Evolutionary conservation across 2,329 filamentous ascomycete genomes (phyloP), one percentile per base, ranked within the genome.

Genomic region (Xylaria sp.): DNA sequence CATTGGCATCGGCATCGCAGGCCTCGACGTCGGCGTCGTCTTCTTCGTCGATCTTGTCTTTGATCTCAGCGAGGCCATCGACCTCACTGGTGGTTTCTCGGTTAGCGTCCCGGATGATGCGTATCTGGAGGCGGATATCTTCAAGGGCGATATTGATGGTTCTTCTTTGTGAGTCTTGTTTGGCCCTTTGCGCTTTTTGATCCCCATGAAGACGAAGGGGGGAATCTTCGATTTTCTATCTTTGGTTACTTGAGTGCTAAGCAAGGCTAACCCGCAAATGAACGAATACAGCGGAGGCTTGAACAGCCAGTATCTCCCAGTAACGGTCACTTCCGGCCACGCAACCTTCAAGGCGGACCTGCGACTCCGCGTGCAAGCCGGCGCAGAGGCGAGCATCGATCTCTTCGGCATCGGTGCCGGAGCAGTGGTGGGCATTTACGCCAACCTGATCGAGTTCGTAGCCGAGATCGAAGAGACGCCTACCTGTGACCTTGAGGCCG

Each of bases 1-100:
- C 21, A 32, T 70, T 21, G 68, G 68, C 36, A 67, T 70, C 30
- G 68, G 68, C 9, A 65, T 70, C 51, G 21, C 51, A 4, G 68
- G 68, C 14, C 68, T 70, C 57, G 68, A 70, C 39, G 68, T 68
- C 42, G 68, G 65, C 59, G 68, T 68, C 2, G 65, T 63, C 9
- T 65, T 70, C 27, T 68, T 64, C 54, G 65, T 68, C 14, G 68
- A 66, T 9, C 55, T 70, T 5, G 68, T 68, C 48, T 65, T 68
- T 34, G 48, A 48, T 19, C 21, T 68, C 0, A 64, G 55, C 55
- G 65, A 60, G 34, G 61, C 61, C 27, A 61, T 70, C 24, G 65
- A 68, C 42, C 61, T 69, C 17, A 56, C 56, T 2, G 65, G 64
- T 21, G 68, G 68, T 27, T 69, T 69, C 9, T 42, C 61, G 27